Percentiles rank a stretch among this genome's conserved stretches.
Conservation (phyloP, 2,329 filamentous ascomycete genomes). For the Trichothecium roseum region DNA sequence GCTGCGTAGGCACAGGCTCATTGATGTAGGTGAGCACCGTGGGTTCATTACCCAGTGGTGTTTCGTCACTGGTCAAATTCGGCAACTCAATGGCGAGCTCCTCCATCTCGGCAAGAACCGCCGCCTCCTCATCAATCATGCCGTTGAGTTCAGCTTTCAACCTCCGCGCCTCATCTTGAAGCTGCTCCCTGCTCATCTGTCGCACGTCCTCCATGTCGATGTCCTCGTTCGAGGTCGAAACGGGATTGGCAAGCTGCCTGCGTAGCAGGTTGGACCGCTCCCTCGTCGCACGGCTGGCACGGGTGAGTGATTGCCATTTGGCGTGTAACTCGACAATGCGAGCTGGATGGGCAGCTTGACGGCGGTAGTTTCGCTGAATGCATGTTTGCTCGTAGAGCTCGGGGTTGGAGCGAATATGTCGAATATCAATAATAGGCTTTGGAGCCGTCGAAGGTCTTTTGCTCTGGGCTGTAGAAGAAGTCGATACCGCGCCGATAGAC, state of each 20-base stretch:
- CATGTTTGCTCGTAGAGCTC: constrained; percentile 76
- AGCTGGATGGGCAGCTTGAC: constrained; percentile 41
- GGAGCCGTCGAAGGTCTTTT: constrained; percentile 59
- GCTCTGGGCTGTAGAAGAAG: constrained; percentile 19
- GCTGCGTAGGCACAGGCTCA: constrained; percentile 40
- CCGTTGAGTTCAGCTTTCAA: constrained; percentile 52
- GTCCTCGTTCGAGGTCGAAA: constrained; percentile 31
- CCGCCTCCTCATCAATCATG: constrained; percentile 53
- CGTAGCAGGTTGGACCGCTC: constrained; percentile 58
- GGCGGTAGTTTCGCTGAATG: constrained; percentile 69
- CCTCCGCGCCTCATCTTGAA: constrained; percentile 52
- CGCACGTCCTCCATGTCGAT: constrained; percentile 24
- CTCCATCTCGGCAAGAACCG: constrained; percentile 55
- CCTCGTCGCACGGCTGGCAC: constrained; percentile 47
- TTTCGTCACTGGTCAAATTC: constrained; percentile 70
- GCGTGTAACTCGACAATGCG: constrained; percentile 45
- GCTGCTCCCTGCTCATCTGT: constrained; percentile 32
- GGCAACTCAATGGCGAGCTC: constrained; percentile 68
- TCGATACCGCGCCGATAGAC: constrained; percentile 2
- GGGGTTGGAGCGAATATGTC: constrained; percentile 79
- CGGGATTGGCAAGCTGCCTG: constrained; percentile 38
- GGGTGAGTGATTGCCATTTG: constrained; percentile 51
- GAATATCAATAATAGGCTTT: constrained; percentile 71
- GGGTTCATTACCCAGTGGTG: constrained; percentile 60
- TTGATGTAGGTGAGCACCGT: constrained; percentile 70